Evolutionary conservation across 805 yeast species (phyloP).

Genomic region (Sungouiella blattae): DNA sequence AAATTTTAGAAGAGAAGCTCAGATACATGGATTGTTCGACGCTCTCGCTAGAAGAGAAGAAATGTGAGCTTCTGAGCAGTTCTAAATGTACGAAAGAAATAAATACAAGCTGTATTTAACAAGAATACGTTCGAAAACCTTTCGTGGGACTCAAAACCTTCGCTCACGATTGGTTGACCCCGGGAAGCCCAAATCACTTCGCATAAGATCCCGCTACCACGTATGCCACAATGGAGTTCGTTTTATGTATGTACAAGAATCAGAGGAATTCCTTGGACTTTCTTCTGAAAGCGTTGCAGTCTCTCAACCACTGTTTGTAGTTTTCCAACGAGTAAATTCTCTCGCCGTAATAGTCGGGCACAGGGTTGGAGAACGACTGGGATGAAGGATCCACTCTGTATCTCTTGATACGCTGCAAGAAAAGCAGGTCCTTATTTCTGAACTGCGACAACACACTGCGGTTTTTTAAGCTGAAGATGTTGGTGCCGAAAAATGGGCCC

Average conservation of each 20-base stretch:
- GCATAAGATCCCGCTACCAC: too few relatives aligned
- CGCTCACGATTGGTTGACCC: too few relatives aligned
- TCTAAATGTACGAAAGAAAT: too few relatives aligned
- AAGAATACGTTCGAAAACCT: too few relatives aligned
- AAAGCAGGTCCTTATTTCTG: conserved; percentile 63
- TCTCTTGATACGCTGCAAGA: conserved; percentile 66
- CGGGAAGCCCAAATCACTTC: too few relatives aligned
- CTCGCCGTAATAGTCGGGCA: conserved; percentile 98
- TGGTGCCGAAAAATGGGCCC: conserved; percentile 80
- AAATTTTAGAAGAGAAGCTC: too few relatives aligned
- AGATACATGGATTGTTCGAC: too few relatives aligned
- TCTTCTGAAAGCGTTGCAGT: conserved; percentile 85
- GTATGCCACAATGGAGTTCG: too few relatives aligned
- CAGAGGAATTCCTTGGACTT: conserved; percentile 72
- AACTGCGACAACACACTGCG: conserved; percentile 44
- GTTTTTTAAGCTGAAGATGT: conserved; percentile 58
- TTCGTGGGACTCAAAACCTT: too few relatives aligned
- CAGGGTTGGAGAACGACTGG: conserved; percentile 89
- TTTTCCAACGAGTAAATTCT: conserved; percentile 81
- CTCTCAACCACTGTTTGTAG: conserved; percentile 95
- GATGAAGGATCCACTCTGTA: conserved; percentile 91
- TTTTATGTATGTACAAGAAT: neutral
- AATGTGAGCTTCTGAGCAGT: too few relatives aligned
- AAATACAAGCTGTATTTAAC: too few relatives aligned
- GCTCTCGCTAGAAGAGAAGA: too few relatives aligned